Percentiles rank a stretch among this genome's conserved stretches.
phyloP scores from a whole-genome alignment of 345 rosid species.

The Pugionium dolabratum region DNA sequence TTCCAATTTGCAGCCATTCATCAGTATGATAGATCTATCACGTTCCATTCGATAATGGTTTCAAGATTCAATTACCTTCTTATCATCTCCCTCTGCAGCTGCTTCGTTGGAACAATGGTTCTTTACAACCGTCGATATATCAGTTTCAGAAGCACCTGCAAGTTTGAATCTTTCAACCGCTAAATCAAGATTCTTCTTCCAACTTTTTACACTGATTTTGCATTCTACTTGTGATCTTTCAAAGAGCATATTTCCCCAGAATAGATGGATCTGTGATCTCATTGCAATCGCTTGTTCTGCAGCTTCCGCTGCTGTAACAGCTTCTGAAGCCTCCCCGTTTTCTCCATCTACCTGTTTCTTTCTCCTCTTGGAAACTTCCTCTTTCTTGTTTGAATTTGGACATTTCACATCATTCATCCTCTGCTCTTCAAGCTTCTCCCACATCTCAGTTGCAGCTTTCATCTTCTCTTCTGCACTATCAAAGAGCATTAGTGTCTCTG shows the following conservation, averaged over 20 bases:
- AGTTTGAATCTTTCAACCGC: conserved; percentile 87
- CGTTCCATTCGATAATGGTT: not conserved
- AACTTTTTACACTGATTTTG: conserved; percentile 70
- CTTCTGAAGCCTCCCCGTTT: conserved; percentile 41
- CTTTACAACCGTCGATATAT: conserved; percentile 72
- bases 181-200: conserved; percentile 76
- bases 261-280: conserved; percentile 98
- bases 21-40: not conserved
- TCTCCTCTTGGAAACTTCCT: conserved; percentile 67
- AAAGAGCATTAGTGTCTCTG: conserved; percentile 71
- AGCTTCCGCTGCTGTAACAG: conserved; percentile 67
- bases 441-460: conserved; percentile 91
- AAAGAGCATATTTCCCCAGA: conserved; percentile 97
- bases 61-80: conserved; percentile 36
- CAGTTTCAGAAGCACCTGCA: conserved; percentile 90
- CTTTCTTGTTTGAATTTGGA: conserved; percentile 72
- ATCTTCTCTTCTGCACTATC: conserved; percentile 87
- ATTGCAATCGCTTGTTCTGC: conserved; percentile 94
- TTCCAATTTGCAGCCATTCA: no score
- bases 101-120: conserved; percentile 75
- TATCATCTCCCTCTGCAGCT: conserved; percentile 52
- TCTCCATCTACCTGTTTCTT: conserved; percentile 67
- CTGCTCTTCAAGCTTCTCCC: conserved; percentile 95
- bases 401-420: conserved; percentile 68
- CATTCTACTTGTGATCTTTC: conserved; percentile 97